Conservation (phyloP, 305 asterid species). For the Fraxinus angustifolia region DNA sequence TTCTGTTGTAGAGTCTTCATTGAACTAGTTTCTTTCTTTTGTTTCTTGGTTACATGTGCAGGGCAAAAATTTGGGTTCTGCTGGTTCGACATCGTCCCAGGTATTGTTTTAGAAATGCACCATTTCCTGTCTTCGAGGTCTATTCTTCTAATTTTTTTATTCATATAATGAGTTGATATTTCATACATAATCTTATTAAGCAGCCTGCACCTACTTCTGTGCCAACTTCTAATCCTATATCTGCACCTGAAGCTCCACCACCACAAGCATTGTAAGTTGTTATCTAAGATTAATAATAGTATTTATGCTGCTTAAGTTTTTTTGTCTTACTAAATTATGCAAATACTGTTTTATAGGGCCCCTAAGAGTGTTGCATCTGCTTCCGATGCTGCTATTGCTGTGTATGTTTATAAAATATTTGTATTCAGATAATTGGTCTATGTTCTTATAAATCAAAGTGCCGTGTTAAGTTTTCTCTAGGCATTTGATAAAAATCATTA, state of each 20-base stretch:
- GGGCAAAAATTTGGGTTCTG: slow-evolving; percentile 57
- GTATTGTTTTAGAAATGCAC: slow-evolving; percentile 28
- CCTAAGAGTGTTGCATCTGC: slow-evolving; percentile 41
- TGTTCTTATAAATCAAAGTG: not conserved
- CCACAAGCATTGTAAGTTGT: slow-evolving; percentile 50
- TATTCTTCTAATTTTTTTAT: not conserved
- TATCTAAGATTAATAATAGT: not conserved
- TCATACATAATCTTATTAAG: slow-evolving; percentile 15
- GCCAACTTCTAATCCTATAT: slow-evolving; percentile 40
- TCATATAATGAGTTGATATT: slow-evolving; percentile 9
- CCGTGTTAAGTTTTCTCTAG: not conserved
- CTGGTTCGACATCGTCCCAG: slow-evolving; percentile 64
- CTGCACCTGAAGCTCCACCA: slow-evolving; percentile 47
- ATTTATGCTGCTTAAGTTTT: slow-evolving; percentile 6
- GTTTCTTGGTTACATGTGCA: slow-evolving; percentile 25
- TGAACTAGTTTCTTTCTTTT: not conserved
- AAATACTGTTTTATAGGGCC: slow-evolving; percentile 38
- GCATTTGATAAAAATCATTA: slow-evolving; percentile 15
- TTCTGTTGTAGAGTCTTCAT: not conserved
- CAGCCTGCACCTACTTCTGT: slow-evolving; percentile 57
- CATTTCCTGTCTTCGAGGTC: not conserved
- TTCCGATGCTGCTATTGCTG: slow-evolving; percentile 40
- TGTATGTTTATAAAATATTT: slow-evolving; percentile 37
- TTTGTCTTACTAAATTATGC: slow-evolving; percentile 12
- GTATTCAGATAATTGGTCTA: not conserved